Evolutionary conservation across 305 asterid species (phyloP).

Genomic region (Solanum hybrid): DNA sequence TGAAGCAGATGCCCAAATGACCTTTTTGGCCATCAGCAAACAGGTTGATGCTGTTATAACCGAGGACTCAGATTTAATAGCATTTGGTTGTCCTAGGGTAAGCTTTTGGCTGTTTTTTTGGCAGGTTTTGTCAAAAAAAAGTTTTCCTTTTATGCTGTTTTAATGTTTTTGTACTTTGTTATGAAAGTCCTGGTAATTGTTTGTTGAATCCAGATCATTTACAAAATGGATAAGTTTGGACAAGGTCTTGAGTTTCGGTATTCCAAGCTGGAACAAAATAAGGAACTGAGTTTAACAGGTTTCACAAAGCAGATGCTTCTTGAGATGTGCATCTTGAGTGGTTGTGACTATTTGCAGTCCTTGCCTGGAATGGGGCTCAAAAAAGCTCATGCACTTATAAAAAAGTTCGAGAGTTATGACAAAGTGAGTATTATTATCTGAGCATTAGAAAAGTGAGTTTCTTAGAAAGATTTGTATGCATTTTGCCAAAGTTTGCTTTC

Average conservation of each 20-base stretch:
- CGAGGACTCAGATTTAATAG: conserved; percentile 88
- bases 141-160: not conserved
- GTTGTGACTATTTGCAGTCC: conserved; percentile 90
- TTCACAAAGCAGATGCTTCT: conserved; percentile 84
- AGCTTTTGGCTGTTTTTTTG: conserved; percentile 17
- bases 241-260: conserved; percentile 82
- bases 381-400: conserved; percentile 71
- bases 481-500: not conserved
- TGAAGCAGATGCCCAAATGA: conserved; percentile 98
- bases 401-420: conserved; percentile 59
- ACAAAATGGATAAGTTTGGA: conserved; percentile 97
- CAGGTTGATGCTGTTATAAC: conserved; percentile 91
- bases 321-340: conserved; percentile 96
- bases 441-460: not conserved
- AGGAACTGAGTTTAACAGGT: conserved; percentile 61
- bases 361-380: conserved; percentile 97
- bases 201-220: conserved; percentile 53
- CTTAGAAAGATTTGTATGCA: not conserved
- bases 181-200: not conserved
- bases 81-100: conserved; percentile 95
- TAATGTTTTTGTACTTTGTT: not conserved
- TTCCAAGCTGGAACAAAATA: conserved; percentile 55
- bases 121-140: not conserved
- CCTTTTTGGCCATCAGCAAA: conserved; percentile 69
- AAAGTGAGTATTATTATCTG: conserved; percentile 37